These are phyloP conservation scores for Entelexis paramagnoliae DNA, from an alignment of 1,139 yeast species.

Conservation along the genomic window DNA sequence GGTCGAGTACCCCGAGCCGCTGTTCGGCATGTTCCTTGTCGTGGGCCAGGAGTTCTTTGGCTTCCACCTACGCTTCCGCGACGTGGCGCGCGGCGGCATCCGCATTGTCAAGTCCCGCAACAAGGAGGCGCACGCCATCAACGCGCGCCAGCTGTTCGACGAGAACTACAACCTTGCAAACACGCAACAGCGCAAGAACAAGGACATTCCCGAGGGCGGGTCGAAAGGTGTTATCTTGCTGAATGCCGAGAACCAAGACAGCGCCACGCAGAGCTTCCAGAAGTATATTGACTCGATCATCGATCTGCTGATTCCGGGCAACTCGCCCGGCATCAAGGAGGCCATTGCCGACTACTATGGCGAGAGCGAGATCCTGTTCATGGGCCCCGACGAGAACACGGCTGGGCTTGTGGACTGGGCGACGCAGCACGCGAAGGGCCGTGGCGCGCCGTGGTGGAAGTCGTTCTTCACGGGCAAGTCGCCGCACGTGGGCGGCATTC, in stretches of 20 bases:
- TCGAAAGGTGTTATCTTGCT: slow-evolving; percentile 92
- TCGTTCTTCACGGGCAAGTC: slow-evolving; percentile 96
- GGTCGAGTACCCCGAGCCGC: slow-evolving; percentile 82
- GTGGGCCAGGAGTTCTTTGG: slow-evolving; percentile 97
- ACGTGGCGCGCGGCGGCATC: slow-evolving; percentile 96
- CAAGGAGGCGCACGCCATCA: slow-evolving; percentile 72
- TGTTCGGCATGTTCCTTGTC: slow-evolving; percentile 88
- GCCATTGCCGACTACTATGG: slow-evolving; percentile 74
- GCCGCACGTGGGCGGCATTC: slow-evolving; percentile 89
- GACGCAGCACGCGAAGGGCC: slow-evolving; percentile 80
- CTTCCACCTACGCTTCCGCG: slow-evolving; percentile 93
- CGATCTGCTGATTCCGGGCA: slow-evolving; percentile 67
- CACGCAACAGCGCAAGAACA: slow-evolving; percentile 93
- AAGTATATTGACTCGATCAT: slow-evolving; percentile 87
- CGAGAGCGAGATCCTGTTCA: slow-evolving; percentile 79
- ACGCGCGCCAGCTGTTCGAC: slow-evolving; percentile 82
- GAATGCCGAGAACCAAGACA: slow-evolving; percentile 64
- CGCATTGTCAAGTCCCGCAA: slow-evolving; percentile 87
- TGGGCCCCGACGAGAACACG: slow-evolving; percentile 99
- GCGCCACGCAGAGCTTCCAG: slow-evolving; percentile 77
- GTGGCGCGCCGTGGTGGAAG: slow-evolving; percentile 99
- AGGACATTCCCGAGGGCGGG: slow-evolving; percentile 98
- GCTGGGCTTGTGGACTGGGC: slow-evolving; percentile 98
- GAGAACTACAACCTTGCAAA: slow-evolving; percentile 93
- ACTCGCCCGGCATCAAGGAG: slow-evolving; percentile 71